Base-by-base conservation (phyloP, 805 yeast genomes). In the Kuraishia molischiana region DNA sequence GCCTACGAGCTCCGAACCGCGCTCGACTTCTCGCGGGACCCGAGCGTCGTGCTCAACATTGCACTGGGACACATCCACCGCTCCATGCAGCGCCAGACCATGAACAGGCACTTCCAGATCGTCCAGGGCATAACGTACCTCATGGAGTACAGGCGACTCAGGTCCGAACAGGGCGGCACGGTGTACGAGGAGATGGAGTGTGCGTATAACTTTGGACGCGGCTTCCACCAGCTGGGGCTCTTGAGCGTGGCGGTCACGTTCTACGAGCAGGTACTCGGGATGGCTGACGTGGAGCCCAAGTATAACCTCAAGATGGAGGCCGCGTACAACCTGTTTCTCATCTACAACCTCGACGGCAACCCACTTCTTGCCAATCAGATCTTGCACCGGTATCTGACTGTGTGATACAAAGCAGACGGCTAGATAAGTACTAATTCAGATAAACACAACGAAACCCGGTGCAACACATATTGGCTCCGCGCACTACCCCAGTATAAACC, bases 11-110 rank as follows among this genome's bases (percentile, higher is more conserved):
- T 77, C 34, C 72, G 89, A 40, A 78, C 86, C 3, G 82, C 83
- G 52, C 70, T 70, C 37, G 69, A 74, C 19, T 74, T 74, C 39
- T 79, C 79, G 32, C 60, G 74, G 31, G 95, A 90, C 44, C 95
- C 97, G 1, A 73, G 86, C 64, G 64, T 92, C 2, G 70, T 85
- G 42, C 64, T 92, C 20, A 58, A 82, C 28, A 64, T 84, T 33
- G 97, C 92, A 0, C 56, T 92, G 30, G 77, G 89, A 0, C 89
- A 87, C 58, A 63, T 89, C 19, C 96, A 90, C 49, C 69, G 97
- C 32, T 83, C 97, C 0, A 80, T 89, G 78, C 97, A 92, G 58
- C 68, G 98, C 44, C 76, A 85, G 41, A 80, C 95, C 4, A 69
- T 79, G 5, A 85, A 86, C 54, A 74, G 97, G 39, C 96, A 90